Conservation (phyloP, 202 grass and related monocot species). For the Setaria italica region DNA sequence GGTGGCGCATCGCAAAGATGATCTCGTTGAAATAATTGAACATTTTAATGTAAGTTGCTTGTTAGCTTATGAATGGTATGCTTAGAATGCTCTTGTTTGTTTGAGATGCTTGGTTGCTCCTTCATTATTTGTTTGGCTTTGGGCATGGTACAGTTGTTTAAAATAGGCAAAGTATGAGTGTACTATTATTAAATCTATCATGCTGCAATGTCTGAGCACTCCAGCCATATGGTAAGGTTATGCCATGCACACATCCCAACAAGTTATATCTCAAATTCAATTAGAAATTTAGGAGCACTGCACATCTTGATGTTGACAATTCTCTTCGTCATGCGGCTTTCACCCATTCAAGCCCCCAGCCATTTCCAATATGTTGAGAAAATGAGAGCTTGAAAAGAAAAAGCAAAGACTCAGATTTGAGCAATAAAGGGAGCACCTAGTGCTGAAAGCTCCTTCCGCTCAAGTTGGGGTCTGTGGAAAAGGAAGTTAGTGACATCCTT, state of each 20-base stretch:
- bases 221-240: background rate
- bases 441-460: background rate
- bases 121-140: slow-evolving; percentile 9
- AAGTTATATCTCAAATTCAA: background rate
- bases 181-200: background rate
- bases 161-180: background rate
- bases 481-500: background rate
- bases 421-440: background rate
- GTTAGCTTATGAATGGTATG: slow-evolving; percentile 18
- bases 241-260: background rate
- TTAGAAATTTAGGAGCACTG: background rate
- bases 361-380: background rate
- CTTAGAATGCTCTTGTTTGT: background rate
- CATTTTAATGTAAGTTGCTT: slow-evolving; percentile 92
- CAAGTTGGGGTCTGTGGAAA: background rate
- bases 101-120: background rate
- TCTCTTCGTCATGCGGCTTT: background rate
- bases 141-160: background rate
- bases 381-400: background rate
- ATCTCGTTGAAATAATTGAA: slow-evolving; percentile 76
- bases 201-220: background rate
- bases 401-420: background rate
- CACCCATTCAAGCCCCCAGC: background rate
- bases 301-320: background rate
- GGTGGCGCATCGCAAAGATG: slow-evolving; percentile 81